Evolutionary conservation across 2,329 filamentous ascomycete genomes (phyloP), one percentile per base, ranked within the genome.

Genomic region (Harringtonia aguacate): DNA sequence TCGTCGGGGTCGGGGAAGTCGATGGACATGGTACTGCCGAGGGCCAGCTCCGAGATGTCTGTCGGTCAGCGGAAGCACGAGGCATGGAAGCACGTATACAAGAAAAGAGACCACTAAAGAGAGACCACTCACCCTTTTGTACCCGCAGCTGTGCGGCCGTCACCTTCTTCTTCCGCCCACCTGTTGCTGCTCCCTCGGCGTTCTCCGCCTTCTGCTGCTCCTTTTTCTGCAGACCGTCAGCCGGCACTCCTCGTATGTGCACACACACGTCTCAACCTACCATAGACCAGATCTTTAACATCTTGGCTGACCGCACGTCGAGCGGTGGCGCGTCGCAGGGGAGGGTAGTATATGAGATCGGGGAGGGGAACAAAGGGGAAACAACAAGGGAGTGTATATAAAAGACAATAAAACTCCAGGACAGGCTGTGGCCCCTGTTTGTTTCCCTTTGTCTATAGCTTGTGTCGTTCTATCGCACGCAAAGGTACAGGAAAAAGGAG

Each of bases 261-360:
- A n/a, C n/a, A n/a, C n/a, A n/a, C n/a, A n/a, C 13, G 4, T 24
- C 36, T 15, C 15, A 28, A 47, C 31, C 33, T 72, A 94, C 88
- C 90, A 97, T 95, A 58, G 88, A 94, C 92, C 90, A 97, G 73
- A 97, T 95, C 72, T 97, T 97, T 74, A 95, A 76, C 92, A 97
- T 97, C 60, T 71, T 89, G 69, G 53, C 4, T 10, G 38, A 8
- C 13, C 6, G 48, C 47, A 22, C 24, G 43, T 39, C 17, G 13
- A 14, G 14, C n/a, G 10, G n/a, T 21, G 28, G n/a, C 30, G 31
- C 14, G 29, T 3, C 36, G 30, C 20, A 27, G 30, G 9, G 15
- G 20, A 10, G 27, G 15, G 14, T n/a, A 5, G 9, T n/a, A 8
- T 34, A 3, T 14, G 9, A n/a, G n/a, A n/a, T n/a, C n/a, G n/a